Conservation (phyloP, 805 yeast species). For the Metschnikowia kunwiensis region DNA sequence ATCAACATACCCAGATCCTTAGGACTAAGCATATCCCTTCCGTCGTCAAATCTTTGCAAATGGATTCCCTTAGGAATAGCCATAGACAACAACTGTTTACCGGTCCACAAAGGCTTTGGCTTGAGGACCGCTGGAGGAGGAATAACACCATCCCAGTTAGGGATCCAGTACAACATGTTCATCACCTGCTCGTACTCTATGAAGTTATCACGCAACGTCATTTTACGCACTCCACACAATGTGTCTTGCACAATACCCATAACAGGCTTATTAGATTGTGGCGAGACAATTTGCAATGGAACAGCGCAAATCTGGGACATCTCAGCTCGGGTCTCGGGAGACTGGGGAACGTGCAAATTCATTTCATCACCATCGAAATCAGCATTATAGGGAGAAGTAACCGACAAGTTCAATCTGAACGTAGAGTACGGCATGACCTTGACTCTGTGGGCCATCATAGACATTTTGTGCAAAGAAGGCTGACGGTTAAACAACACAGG, state of each 20-base stretch:
- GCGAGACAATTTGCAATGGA: conserved; percentile 95
- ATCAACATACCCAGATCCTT: conserved; percentile 95
- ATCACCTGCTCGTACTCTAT: conserved; percentile 90
- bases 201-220: conserved; percentile 88
- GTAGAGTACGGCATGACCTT: conserved; percentile 99
- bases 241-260: conserved; percentile 99
- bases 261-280: conserved; percentile 97
- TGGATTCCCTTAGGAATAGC: conserved; percentile 96
- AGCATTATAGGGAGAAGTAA: conserved; percentile 98
- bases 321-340: conserved; percentile 97
- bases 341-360: conserved; percentile 99
- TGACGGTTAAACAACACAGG: conserved; percentile 98
- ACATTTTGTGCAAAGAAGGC: conserved; percentile 98
- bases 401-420: conserved; percentile 92
- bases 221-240: conserved; percentile 91
- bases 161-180: conserved; percentile 97
- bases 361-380: conserved; percentile 99
- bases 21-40: conserved; percentile 77
- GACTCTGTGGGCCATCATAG: conserved; percentile 99
- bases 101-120: conserved; percentile 97
- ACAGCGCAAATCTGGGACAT: conserved; percentile 93
- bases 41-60: conserved; percentile 89
- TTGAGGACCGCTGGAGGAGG: conserved; percentile 93
- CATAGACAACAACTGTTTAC: conserved; percentile 89
- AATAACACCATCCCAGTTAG: conserved; percentile 97